Conservation (phyloP, 1,139 yeast species). For the Pneumocystis oryctolagi region DNA sequence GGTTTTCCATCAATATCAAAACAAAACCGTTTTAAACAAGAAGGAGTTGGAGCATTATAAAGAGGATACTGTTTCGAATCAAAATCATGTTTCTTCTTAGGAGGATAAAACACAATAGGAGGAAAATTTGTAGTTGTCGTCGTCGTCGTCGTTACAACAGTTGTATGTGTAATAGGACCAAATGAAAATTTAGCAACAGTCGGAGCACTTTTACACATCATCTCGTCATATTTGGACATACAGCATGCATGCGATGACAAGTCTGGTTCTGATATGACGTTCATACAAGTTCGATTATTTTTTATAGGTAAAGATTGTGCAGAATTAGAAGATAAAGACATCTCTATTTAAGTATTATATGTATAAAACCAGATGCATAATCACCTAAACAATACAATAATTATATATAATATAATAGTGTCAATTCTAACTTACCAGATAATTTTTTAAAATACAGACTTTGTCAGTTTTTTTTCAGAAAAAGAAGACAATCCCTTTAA, state of each 20-base stretch:
- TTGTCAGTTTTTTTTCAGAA: neutral
- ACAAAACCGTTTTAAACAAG: conserved; percentile 19
- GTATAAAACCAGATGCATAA: neutral
- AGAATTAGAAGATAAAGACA: neutral
- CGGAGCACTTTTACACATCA: neutral
- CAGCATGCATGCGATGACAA: neutral
- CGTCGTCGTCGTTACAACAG: conserved; percentile 17
- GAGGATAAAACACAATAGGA: conserved; percentile 14
- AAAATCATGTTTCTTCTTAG: conserved; percentile 7
- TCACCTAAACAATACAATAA: neutral
- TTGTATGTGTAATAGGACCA: conserved; percentile 16
- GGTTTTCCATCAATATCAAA: conserved; percentile 20
- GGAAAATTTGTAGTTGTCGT: conserved; percentile 17
- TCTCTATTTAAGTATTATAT: neutral
- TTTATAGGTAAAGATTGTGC: neutral
- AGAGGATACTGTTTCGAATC: conserved; percentile 19
- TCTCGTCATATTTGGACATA: neutral
- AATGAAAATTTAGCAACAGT: conserved; percentile 8
- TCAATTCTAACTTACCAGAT: neutral
- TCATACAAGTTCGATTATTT: neutral
- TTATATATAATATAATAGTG: neutral
- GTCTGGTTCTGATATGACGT: neutral
- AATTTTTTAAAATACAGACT: neutral
- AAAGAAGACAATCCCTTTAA: neutral
- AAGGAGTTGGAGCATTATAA: conserved; percentile 23